Conservation (phyloP, 345 rosid genomes). For the Rhizophora apiculata region DNA sequence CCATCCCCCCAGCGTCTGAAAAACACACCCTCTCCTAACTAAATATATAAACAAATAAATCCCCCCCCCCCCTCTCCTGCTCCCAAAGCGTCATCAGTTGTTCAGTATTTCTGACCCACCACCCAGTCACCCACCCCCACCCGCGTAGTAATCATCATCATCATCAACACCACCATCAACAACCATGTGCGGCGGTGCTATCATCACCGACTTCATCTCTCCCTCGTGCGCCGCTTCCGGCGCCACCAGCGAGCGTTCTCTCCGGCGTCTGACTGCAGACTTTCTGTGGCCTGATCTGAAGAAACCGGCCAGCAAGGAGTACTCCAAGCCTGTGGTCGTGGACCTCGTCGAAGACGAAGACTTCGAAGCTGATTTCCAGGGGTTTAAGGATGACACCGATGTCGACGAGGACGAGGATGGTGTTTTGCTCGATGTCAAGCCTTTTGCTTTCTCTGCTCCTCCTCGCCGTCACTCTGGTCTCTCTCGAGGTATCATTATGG, state of each 20-base stretch:
- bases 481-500: conserved; percentile 37
- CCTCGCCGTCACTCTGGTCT: conserved; percentile 10
- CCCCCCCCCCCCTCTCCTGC: background rate
- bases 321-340: conserved; percentile 35
- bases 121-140: conserved; percentile 1
- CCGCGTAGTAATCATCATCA: background rate
- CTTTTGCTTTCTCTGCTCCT: conserved; percentile 50
- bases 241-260: background rate
- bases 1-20: too few relatives aligned
- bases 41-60: background rate
- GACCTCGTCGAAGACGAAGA: conserved; percentile 63
- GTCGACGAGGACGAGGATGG: conserved; percentile 43
- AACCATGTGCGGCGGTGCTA: conserved; percentile 98
- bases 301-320: conserved; percentile 31
- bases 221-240: conserved; percentile 20
- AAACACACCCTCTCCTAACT: too few relatives aligned
- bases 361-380: conserved; percentile 89
- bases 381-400: conserved; percentile 64
- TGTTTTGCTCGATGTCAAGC: conserved; percentile 47
- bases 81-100: background rate
- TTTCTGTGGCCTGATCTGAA: conserved; percentile 79
- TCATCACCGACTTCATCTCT: conserved; percentile 73
- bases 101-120: background rate
- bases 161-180: background rate
- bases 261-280: conserved; percentile 52